Evolutionary conservation across 2,329 filamentous ascomycete species (phyloP).

Genomic region (Pseudonectria foliicola): DNA sequence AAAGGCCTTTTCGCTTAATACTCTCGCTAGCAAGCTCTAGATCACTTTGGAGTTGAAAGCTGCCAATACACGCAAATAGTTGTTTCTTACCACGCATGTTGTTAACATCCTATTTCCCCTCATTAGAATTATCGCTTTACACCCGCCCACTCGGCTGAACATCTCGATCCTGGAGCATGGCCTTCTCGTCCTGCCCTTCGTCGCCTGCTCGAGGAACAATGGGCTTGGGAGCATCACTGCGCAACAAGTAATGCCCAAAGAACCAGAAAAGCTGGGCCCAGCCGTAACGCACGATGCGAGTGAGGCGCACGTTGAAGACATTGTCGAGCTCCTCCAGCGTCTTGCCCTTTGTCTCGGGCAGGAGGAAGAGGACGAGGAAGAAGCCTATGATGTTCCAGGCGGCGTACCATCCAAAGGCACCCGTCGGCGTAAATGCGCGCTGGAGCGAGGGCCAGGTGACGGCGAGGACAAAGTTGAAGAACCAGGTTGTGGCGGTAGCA

Average conservation of each 20-base stretch:
- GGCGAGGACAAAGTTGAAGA: conserved; percentile 24
- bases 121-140: too few relatives aligned
- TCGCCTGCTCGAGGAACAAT: conserved; percentile 13
- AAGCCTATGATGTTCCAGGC: conserved; percentile 38
- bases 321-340: conserved; percentile 42
- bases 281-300: conserved; percentile 21
- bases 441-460: conserved; percentile 24
- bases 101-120: too few relatives aligned
- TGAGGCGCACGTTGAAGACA: conserved; percentile 33
- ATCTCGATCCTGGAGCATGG: conserved; percentile 10
- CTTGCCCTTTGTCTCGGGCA: conserved; percentile 42
- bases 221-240: conserved; percentile 9
- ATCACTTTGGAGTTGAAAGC: too few relatives aligned
- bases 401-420: conserved; percentile 36
- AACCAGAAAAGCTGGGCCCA: conserved; percentile 18
- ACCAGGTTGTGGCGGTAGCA: conserved; percentile 30
- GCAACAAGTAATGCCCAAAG: conserved; percentile 15
- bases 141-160: conserved; percentile 9
- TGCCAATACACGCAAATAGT: too few relatives aligned
- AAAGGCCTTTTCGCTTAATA: too few relatives aligned
- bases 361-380: conserved; percentile 38
- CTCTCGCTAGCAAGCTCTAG: too few relatives aligned
- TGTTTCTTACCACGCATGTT: too few relatives aligned
- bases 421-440: conserved; percentile 18
- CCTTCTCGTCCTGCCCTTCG: conserved; percentile 10